phyloP scores from a whole-genome alignment of 164 flowering plant species.

The Aristolochia californica region DNA sequence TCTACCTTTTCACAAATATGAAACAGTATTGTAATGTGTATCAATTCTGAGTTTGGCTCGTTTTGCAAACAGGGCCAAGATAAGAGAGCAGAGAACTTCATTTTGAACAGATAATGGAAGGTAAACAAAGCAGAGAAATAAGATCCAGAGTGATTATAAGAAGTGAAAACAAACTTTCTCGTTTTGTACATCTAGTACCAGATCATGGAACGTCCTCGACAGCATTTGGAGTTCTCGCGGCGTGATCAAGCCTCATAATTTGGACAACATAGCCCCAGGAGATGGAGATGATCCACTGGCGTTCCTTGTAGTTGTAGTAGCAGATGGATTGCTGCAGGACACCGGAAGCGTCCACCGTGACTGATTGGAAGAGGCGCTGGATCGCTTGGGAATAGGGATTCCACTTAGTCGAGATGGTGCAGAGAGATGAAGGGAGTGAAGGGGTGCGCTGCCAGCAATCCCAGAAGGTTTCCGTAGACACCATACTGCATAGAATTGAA shows the following conservation, averaged over 20 bases:
- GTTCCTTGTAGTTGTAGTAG: slow-evolving; percentile 36
- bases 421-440: slow-evolving; percentile 55
- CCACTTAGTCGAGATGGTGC: slow-evolving; percentile 72
- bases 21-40: too few relatives aligned
- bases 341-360: slow-evolving; percentile 48
- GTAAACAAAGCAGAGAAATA: too few relatives aligned
- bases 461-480: slow-evolving; percentile 73
- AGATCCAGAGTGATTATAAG: too few relatives aligned
- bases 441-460: slow-evolving; percentile 70
- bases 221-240: slow-evolving; percentile 48
- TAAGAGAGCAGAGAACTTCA: too few relatives aligned
- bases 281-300: slow-evolving; percentile 43
- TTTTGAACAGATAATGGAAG: too few relatives aligned
- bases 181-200: too few relatives aligned
- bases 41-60: too few relatives aligned
- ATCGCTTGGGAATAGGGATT: slow-evolving; percentile 69
- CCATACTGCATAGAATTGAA: slow-evolving; percentile 43
- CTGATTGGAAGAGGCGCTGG: slow-evolving; percentile 30
- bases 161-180: too few relatives aligned
- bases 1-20: too few relatives aligned
- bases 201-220: slow-evolving; percentile 32
- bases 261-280: slow-evolving; percentile 70
- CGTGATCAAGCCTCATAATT: slow-evolving; percentile 28
- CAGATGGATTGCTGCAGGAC: slow-evolving; percentile 69
- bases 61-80: too few relatives aligned